Conservation (phyloP, 1,284 basidiomycete genomes). For the Anthracocystis setariae region DNA sequence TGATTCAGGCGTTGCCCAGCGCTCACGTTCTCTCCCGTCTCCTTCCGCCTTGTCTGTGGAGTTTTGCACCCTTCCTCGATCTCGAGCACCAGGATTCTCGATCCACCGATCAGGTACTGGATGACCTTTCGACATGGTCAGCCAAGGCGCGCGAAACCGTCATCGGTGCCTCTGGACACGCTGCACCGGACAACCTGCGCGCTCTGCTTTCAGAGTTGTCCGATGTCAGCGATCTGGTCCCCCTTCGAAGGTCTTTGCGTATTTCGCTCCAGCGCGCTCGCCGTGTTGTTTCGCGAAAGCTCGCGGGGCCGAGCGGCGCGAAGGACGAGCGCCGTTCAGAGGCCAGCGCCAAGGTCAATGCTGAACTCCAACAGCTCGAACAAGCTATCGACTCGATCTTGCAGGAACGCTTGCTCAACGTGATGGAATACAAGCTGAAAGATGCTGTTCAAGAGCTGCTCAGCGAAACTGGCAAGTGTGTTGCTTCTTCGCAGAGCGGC, state of each 20-base stretch:
- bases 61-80: conserved; percentile 30
- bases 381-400: conserved; percentile 21
- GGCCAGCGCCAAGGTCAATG: conserved; percentile 9
- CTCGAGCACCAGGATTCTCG: conserved; percentile 1
- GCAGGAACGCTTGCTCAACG: conserved; percentile 25
- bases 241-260: conserved; percentile 23
- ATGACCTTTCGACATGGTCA: conserved; percentile 26
- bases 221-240: conserved; percentile 24
- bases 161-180: conserved; percentile 7
- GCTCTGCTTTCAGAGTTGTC: conserved; percentile 21
- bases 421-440: conserved; percentile 23
- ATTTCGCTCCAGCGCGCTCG: conserved; percentile 18
- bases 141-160: conserved; percentile 32
- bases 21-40: conserved; percentile 34
- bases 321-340: conserved; percentile 5
- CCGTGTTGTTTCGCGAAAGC: conserved; percentile 26
- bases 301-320: neutral
- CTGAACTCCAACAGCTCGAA: conserved; percentile 22
- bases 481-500: conserved; percentile 3
- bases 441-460: conserved; percentile 24
- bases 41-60: conserved; percentile 26
- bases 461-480: conserved; percentile 2
- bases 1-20: conserved; percentile 37
- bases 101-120: neutral
- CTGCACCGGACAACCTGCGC: conserved; percentile 13